These are phyloP conservation scores for Aspergillus sp. DNA, from an alignment of 2,329 filamentous ascomycete species.

Conservation along the genomic window DNA sequence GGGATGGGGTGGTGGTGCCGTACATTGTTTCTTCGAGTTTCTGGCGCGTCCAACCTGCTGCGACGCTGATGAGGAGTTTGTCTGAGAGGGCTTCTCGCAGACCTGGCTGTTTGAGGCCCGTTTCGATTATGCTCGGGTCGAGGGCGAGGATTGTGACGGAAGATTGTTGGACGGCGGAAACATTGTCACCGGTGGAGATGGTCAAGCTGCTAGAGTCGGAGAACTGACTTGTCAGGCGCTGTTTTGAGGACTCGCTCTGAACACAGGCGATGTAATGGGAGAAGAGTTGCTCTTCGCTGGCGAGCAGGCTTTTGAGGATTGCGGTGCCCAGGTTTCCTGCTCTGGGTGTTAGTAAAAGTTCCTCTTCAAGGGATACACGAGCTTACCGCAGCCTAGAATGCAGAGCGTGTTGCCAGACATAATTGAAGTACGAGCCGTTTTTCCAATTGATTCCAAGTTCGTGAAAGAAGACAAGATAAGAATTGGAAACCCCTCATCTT, in stretches of 20 bases:
- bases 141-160: conserved; percentile 53
- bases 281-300: conserved; percentile 29
- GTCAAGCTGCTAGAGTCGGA: conserved; percentile 35
- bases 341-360: background rate
- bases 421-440: too few species aligned
- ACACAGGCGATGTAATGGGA: conserved; percentile 49
- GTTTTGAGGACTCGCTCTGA: conserved; percentile 42
- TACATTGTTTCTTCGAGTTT: conserved; percentile 46
- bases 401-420: conserved; percentile 18
- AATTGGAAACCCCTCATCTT: background rate
- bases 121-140: conserved; percentile 51
- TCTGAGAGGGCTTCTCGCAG: conserved; percentile 45
- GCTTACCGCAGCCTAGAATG: conserved; percentile 27
- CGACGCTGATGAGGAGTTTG: conserved; percentile 54
- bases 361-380: too few species aligned
- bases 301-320: conserved; percentile 42
- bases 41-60: conserved; percentile 54
- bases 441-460: background rate
- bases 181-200: conserved; percentile 38
- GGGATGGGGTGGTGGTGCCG: conserved; percentile 21
- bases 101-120: conserved; percentile 43
- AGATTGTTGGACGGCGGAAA: conserved; percentile 40
- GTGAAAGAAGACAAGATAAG: background rate
- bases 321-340: conserved; percentile 47
- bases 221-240: conserved; percentile 40